Evolutionary conservation across 441 rosid genomes (phyloP).

Genomic region (Aleurites moluccanus): DNA sequence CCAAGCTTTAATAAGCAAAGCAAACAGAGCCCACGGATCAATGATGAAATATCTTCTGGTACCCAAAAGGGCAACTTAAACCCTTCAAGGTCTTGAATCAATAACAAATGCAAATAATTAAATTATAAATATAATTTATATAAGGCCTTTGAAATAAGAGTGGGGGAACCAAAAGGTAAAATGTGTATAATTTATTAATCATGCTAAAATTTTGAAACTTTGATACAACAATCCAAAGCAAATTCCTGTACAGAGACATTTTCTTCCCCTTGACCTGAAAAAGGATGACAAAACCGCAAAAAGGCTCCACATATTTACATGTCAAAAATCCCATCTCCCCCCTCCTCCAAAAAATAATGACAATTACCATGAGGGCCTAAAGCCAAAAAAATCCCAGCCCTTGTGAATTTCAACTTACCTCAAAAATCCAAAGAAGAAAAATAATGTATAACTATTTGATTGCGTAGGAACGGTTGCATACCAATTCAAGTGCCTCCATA

Average conservation of each 20-base stretch:
- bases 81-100: neutral
- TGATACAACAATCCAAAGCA: conserved; percentile 36
- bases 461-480: conserved; percentile 69
- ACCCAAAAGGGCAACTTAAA: neutral
- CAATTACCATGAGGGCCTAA: conserved; percentile 29
- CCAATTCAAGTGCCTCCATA: conserved; percentile 59
- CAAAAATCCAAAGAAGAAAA: conserved; percentile 27
- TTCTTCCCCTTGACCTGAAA: conserved; percentile 9
- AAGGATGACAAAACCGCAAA: conserved; percentile 19
- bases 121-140: neutral
- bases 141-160: neutral
- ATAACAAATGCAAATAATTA: neutral
- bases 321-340: conserved; percentile 24
- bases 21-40: neutral
- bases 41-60: neutral
- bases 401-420: conserved; percentile 19
- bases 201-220: conserved; percentile 25
- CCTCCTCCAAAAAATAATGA: conserved; percentile 12
- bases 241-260: conserved; percentile 43
- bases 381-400: conserved; percentile 45
- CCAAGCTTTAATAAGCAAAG: neutral
- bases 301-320: conserved; percentile 44
- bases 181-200: conserved; percentile 34
- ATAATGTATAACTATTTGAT: conserved; percentile 49
- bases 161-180: neutral